These are phyloP conservation scores for Uncinocarpus reesii DNA, from an alignment of 2,329 filamentous ascomycete species.

Conservation along the genomic window DNA sequence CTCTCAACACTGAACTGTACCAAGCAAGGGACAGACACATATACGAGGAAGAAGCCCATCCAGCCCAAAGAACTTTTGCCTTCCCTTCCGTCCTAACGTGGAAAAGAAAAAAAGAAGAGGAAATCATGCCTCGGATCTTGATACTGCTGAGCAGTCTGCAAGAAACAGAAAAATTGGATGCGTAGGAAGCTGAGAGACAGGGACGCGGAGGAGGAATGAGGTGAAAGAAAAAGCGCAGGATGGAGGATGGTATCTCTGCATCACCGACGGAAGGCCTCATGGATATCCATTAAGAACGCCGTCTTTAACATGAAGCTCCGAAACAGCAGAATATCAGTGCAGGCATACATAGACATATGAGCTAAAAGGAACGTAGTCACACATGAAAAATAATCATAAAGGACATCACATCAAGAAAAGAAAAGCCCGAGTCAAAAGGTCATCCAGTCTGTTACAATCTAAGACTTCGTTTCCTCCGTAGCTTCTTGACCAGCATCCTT, in stretches of 20 bases:
- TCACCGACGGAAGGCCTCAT: slow-evolving; percentile 9
- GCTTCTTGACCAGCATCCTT: slow-evolving; percentile 33
- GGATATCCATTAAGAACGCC: slow-evolving; percentile 14
- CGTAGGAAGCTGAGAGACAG: slow-evolving; percentile 8
- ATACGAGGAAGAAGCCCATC: slow-evolving; percentile 8
- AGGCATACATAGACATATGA: slow-evolving; percentile 12
- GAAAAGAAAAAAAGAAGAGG: slow-evolving; percentile 15
- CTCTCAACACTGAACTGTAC: slow-evolving; percentile 11
- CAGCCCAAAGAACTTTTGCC: slow-evolving; percentile 13
- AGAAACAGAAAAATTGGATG: slow-evolving; percentile 8
- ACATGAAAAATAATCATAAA: slow-evolving; percentile 16
- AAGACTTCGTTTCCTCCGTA: slow-evolving; percentile 28
- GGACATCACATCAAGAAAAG: slow-evolving; percentile 15
- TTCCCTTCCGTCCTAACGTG: slow-evolving; percentile 13
- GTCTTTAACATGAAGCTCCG: slow-evolving; percentile 13
- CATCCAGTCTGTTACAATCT: slow-evolving; percentile 13
- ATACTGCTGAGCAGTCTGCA: slow-evolving; percentile 1
- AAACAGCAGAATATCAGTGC: slow-evolving; percentile 11
- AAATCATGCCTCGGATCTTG: slow-evolving; percentile 13
- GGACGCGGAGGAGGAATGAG: slow-evolving; percentile 9
- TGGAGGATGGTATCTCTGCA: slow-evolving; percentile 11
- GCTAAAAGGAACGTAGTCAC: slow-evolving; percentile 5
- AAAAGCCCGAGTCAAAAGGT: slow-evolving; percentile 11
- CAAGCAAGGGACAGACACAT: slow-evolving; percentile 4
- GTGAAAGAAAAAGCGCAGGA: slow-evolving; percentile 6